These are phyloP conservation scores for Capronia coronata DNA, from an alignment of 2,329 filamentous ascomycete genomes.

Conservation along the genomic window DNA sequence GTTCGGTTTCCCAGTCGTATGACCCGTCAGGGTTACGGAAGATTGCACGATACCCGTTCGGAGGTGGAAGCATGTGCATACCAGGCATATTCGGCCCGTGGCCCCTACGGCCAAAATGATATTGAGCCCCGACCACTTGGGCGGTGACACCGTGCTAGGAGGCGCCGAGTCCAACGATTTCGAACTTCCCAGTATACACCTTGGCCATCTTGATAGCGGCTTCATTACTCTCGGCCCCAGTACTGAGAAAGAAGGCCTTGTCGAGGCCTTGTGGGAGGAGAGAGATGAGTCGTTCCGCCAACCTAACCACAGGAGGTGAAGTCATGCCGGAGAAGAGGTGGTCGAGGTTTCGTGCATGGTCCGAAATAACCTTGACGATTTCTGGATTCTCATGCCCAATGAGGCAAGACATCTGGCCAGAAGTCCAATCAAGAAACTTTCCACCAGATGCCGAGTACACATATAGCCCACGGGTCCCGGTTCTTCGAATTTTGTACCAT, in stretches of 20 bases:
- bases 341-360: constrained; percentile 49
- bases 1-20: constrained; percentile 60
- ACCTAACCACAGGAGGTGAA: constrained; percentile 49
- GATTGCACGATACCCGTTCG: constrained; percentile 55
- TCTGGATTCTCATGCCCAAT: constrained; percentile 55
- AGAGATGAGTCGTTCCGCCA: constrained; percentile 47
- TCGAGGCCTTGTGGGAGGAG: constrained; percentile 47
- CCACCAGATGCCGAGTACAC: constrained; percentile 43
- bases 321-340: constrained; percentile 57
- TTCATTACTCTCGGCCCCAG: constrained; percentile 53
- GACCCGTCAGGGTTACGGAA: constrained; percentile 55
- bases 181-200: constrained; percentile 57
- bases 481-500: too few species aligned
- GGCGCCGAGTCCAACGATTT: constrained; percentile 54
- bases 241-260: constrained; percentile 54
- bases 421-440: constrained; percentile 53
- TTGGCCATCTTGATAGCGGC: constrained; percentile 61
- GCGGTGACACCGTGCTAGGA: constrained; percentile 58
- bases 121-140: constrained; percentile 48
- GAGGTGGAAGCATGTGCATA: constrained; percentile 52
- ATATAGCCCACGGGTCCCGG: too few species aligned
- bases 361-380: constrained; percentile 48
- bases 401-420: constrained; percentile 55
- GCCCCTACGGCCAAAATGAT: constrained; percentile 47
- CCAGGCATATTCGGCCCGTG: constrained; percentile 49